Percentiles rank a stretch among this genome's conserved stretches.
Evolutionary conservation across 495 filamentous ascomycete species (phyloP).

Genomic region (Penicillium malachiteum): DNA sequence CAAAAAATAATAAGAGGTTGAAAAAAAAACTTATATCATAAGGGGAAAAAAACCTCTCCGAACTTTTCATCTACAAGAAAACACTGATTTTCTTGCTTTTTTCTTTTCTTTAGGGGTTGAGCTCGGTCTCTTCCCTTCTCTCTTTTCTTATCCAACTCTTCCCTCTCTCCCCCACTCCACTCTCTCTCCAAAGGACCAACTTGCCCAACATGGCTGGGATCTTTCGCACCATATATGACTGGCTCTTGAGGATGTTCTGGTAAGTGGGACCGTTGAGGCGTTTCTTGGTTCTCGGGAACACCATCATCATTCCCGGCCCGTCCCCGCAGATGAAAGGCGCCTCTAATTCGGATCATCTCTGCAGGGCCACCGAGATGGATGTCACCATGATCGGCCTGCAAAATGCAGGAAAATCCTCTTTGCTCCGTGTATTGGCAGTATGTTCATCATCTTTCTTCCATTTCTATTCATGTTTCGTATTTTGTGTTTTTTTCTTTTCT

Average conservation of each 20-base stretch:
- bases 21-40: no score
- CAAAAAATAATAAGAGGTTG: no score
- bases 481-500: not conserved
- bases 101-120: conserved; percentile 10
- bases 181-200: not conserved
- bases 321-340: conserved; percentile 34
- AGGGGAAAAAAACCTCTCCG: no score
- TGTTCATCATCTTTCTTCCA: conserved; percentile 32
- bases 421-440: conserved; percentile 92
- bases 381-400: conserved; percentile 99
- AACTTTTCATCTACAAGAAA: not conserved
- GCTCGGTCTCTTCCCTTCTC: not conserved
- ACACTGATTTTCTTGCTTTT: conserved; percentile 6
- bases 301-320: conserved; percentile 28
- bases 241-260: conserved; percentile 97
- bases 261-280: conserved; percentile 56
- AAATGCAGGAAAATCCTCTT: conserved; percentile 96
- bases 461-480: not conserved
- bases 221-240: conserved; percentile 96
- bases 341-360: conserved; percentile 15
- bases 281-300: conserved; percentile 16
- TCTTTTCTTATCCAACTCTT: conserved; percentile 5
- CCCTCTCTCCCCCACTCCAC: conserved; percentile 1
- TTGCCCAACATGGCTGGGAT: conserved; percentile 69
- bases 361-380: conserved; percentile 98